Conservation (phyloP, 257 asterid genomes). For the Perilla frutescens region DNA sequence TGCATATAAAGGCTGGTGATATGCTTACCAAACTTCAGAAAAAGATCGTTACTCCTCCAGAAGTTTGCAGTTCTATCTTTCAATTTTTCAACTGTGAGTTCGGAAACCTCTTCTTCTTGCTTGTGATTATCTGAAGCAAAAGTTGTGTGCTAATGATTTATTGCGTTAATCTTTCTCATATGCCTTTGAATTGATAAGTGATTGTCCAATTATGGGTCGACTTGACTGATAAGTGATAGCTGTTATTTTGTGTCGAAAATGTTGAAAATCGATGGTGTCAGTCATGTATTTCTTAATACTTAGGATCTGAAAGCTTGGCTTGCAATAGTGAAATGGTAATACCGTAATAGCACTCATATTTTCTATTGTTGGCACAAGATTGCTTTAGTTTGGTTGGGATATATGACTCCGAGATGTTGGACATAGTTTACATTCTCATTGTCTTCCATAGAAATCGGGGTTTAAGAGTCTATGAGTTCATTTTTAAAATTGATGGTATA, state of each 20-base stretch:
- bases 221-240: not conserved
- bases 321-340: not conserved
- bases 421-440: not conserved
- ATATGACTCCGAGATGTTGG: not conserved
- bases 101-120: constrained; percentile 28
- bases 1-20: constrained; percentile 72
- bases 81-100: constrained; percentile 86
- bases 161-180: constrained; percentile 8
- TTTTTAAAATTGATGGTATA: not conserved
- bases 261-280: not conserved
- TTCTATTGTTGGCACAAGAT: not conserved
- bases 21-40: constrained; percentile 62
- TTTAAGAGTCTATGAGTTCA: not conserved
- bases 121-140: constrained; percentile 10
- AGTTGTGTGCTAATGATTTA: constrained; percentile 11
- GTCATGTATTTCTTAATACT: not conserved
- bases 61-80: constrained; percentile 66
- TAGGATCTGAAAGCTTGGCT: constrained; percentile 21
- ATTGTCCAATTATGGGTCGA: constrained; percentile 10
- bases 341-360: not conserved
- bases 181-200: constrained; percentile 10
- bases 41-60: constrained; percentile 68
- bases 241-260: not conserved
- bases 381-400: constrained; percentile 1
- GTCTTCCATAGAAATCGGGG: not conserved